Base-by-base conservation (phyloP, 2,329 filamentous ascomycete genomes). In the Ilyonectria mors-panacis region DNA sequence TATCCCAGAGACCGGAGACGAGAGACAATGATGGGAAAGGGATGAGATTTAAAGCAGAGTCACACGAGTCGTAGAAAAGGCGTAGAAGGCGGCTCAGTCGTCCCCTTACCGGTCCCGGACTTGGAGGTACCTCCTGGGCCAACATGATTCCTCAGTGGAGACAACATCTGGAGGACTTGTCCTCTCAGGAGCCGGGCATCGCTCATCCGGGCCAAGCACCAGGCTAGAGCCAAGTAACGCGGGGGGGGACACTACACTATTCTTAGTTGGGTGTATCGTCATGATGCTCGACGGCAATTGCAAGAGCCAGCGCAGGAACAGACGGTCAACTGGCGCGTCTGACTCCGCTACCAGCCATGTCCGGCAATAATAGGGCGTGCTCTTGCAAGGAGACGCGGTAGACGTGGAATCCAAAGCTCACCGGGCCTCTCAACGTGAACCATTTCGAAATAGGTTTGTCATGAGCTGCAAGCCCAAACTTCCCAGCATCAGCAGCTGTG, bases 371-470 rank as follows among this genome's bases (percentile, higher is more conserved):
- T 23, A 45, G 37, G 47, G 45, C 47, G 39, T 45, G 26, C 61
- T 55, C 45, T 58, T 58, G 61, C 66, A 74, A 65, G 56, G 63
- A 59, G 69, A 66, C 44, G 51, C 69, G 65, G 59, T 37, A 54
- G 58, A 70, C 63, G 62, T 68, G 59, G 48, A 65, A 63, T 70
- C 57, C 35, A 13, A 47, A 45, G 33, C 53, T 50, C 70, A 28
- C 45, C 53, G 64, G 59, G 56, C 70, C 68, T 75, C 71, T 74
- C 62, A 68, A 50, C 66, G 65, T 66, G 68, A 74, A 69, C 65
- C 50, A 65, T 72, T 76, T 69, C 66, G 66, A 73, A 76, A 73
- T 73, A 67, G 67, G 74, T 76, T 76, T 76, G 74, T 76, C 74
- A 76, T 76, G 74, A 37, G 30, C 66, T 75, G 70, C 67, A 72